A percentile compares a stretch with the other conserved stretches of the same genome.
phyloP scores from a whole-genome alignment of 768 basidiomycete genomes.

The Leccinum barrowsii region DNA sequence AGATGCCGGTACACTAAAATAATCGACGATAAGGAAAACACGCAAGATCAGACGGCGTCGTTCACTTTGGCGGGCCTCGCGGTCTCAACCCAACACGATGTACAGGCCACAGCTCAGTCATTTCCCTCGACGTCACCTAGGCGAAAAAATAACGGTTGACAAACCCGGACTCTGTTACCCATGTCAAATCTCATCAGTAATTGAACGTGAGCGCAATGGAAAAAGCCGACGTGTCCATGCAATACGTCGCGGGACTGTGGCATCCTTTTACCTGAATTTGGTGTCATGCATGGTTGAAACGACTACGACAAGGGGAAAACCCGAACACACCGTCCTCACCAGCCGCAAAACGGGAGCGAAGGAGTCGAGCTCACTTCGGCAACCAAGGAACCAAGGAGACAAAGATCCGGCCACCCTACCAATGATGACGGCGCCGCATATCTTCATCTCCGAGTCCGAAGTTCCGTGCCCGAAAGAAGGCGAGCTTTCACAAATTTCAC shows the following conservation, averaged over 20 bases:
- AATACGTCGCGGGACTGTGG: background rate
- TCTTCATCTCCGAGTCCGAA: background rate
- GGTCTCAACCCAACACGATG: no score
- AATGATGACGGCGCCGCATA: no score
- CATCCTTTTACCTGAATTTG: background rate
- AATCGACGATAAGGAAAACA: no score
- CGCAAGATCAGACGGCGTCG: no score
- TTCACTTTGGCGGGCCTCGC: no score
- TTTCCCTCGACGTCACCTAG: background rate
- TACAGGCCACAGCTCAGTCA: no score
- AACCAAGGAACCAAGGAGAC: background rate
- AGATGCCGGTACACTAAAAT: no score
- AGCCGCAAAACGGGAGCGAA: background rate
- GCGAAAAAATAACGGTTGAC: background rate
- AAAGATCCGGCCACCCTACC: background rate
- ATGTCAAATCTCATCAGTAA: no score
- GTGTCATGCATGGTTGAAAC: background rate
- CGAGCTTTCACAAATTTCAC: background rate
- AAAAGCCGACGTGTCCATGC: slow-evolving; percentile 2
- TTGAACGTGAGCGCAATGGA: background rate
- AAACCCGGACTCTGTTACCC: background rate
- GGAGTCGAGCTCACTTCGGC: background rate
- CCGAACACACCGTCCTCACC: no score
- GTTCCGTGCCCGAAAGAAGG: slow-evolving; percentile 7
- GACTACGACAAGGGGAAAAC: background rate